A percentile compares a stretch with the other conserved stretches of the same genome.
phyloP scores from a whole-genome alignment of 2,329 filamentous ascomycete species.

The Fusarium penzigii region DNA sequence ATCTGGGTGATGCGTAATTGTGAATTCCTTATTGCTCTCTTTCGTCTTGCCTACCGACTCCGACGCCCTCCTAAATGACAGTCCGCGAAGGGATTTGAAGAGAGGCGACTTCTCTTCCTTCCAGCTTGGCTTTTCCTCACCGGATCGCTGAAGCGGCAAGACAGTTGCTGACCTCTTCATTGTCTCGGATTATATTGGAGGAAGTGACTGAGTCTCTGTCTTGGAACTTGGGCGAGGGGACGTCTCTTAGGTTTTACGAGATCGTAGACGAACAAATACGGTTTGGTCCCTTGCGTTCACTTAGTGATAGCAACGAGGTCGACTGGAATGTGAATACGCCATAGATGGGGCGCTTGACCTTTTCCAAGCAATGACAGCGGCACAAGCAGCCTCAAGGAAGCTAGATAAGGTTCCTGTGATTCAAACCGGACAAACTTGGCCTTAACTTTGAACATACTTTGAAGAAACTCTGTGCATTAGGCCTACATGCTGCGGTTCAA shows the following conservation, averaged over 20 bases:
- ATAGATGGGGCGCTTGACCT: background rate
- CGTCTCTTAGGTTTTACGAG: background rate
- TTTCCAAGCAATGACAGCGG: too few relatives aligned
- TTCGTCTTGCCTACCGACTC: constrained; percentile 13
- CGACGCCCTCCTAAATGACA: constrained; percentile 17
- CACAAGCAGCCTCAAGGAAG: too few relatives aligned
- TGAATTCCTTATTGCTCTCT: constrained; percentile 13
- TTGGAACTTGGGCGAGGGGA: background rate
- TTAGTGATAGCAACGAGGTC: background rate
- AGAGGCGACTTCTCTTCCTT: constrained; percentile 22
- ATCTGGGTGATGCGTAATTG: constrained; percentile 26
- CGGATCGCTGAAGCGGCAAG: background rate
- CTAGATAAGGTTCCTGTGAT: too few relatives aligned
- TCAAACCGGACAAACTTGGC: too few relatives aligned
- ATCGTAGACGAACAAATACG: background rate
- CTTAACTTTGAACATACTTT: too few relatives aligned
- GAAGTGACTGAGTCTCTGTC: background rate
- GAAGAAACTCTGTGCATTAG: too few relatives aligned
- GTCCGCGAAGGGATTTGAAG: constrained; percentile 17
- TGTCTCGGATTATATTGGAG: background rate
- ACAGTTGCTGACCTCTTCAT: background rate
- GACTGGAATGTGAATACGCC: background rate
- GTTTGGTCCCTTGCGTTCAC: background rate
- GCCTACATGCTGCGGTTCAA: too few relatives aligned
- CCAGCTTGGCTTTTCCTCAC: constrained; percentile 23